Percentiles rank a stretch among this genome's conserved stretches.
These are phyloP conservation scores for Austropuccinia psidii DNA, from an alignment of 1,284 basidiomycete species.

Conservation along the genomic window DNA sequence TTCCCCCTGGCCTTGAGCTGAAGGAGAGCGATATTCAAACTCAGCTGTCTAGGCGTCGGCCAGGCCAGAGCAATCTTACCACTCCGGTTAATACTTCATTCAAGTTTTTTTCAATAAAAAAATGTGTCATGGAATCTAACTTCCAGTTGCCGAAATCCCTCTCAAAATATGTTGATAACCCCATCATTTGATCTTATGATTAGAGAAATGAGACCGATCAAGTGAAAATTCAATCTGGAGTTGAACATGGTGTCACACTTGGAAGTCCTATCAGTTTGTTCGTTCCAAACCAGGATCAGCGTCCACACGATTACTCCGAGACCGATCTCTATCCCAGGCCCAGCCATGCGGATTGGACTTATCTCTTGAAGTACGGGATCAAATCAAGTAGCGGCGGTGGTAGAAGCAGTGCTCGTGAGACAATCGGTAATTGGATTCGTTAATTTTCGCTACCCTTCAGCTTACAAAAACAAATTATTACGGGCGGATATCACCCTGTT, in stretches of 20 bases:
- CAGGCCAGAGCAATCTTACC: conserved; percentile 93
- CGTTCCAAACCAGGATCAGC: conserved; percentile 95
- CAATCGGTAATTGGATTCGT: conserved; percentile 79
- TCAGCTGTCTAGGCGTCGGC: conserved; percentile 82
- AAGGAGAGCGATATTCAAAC: conserved; percentile 76
- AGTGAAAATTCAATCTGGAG: conserved; percentile 87
- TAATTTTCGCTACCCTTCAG: not conserved
- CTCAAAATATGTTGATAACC: not conserved
- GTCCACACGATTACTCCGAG: conserved; percentile 87
- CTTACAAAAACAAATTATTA: not conserved
- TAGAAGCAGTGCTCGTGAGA: conserved; percentile 87
- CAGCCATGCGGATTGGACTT: conserved; percentile 96
- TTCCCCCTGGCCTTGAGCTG: conserved; percentile 86
- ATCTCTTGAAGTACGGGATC: conserved; percentile 93
- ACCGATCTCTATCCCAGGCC: conserved; percentile 91
- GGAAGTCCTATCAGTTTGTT: conserved; percentile 94
- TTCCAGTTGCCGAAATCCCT: not conserved
- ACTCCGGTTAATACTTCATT: conserved; percentile 56
- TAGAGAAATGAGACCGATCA: conserved; percentile 88
- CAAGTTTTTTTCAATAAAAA: not conserved
- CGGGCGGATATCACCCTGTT: too few species aligned
- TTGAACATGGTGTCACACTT: conserved; percentile 87
- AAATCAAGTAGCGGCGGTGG: conserved; percentile 97
- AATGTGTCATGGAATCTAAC: not conserved
- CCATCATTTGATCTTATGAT: not conserved